Evolutionary conservation across 2,329 filamentous ascomycete genomes (phyloP).

Genomic region (Diplodia sapinea): DNA sequence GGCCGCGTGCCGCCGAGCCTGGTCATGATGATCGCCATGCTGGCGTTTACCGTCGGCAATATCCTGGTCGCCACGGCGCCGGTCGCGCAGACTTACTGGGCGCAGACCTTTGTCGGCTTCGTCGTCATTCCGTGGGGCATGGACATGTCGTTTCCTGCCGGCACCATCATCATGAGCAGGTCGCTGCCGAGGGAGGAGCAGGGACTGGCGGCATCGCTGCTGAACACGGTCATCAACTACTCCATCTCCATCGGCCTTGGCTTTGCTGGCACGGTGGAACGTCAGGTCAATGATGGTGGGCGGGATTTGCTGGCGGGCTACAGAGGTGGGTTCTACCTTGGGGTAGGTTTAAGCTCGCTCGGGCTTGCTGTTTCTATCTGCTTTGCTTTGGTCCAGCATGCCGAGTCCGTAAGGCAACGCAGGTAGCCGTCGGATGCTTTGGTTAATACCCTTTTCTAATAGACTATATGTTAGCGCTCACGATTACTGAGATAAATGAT

Average conservation of each 20-base stretch:
- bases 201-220: slow-evolving; percentile 58
- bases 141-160: slow-evolving; percentile 43
- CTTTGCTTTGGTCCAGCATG: neutral
- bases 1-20: slow-evolving; percentile 17
- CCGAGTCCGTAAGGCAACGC: neutral
- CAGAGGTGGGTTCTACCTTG: neutral
- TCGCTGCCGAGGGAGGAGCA: slow-evolving; percentile 50
- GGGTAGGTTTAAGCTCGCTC: no score
- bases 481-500: no score
- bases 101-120: slow-evolving; percentile 35
- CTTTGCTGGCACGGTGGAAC: slow-evolving; percentile 68
- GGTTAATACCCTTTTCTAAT: no score
- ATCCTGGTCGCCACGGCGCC: slow-evolving; percentile 45
- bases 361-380: neutral
- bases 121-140: slow-evolving; percentile 37
- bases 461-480: no score
- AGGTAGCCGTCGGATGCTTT: neutral
- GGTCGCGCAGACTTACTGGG: slow-evolving; percentile 47
- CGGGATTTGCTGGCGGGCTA: neutral
- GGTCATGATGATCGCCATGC: slow-evolving; percentile 31
- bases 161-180: slow-evolving; percentile 36
- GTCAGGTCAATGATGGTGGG: neutral
- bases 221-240: slow-evolving; percentile 72
- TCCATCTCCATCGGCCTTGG: slow-evolving; percentile 70
- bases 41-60: slow-evolving; percentile 36